Evolutionary conservation across 768 basidiomycete species (phyloP), one percentile per base, ranked within the genome.

Genomic region (Suillus subalutaceus): DNA sequence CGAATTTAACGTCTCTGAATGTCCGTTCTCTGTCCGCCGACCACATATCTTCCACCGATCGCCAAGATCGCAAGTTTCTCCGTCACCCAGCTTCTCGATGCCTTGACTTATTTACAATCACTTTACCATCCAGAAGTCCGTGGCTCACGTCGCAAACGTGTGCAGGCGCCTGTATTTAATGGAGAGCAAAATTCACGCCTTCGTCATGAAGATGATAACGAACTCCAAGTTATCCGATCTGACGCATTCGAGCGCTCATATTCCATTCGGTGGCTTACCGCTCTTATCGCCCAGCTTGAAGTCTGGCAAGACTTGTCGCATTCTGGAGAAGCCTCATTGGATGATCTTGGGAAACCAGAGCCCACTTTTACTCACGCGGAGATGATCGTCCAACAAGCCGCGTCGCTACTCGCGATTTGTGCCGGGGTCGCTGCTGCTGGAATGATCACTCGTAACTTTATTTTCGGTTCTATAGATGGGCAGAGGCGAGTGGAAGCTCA

Each of bases 211-310:
- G 26, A 63, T 61, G 53, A 57, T 53, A 50, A 60, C 52, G 62
- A 69, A n/a, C 44, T 74, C 26, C 79, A 80, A 23, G 67, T 73
- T 15, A 69, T 87, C 30, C 82, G 84, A 55, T 75, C 77, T 0
- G 92, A 95, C 72, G 63, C 79, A 1, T 94, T 90, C 73, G 94
- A 96, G 76, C 84, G 89, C 10, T 74, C 84, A 1, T 88, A 89
- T 63, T 83, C 89, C 0, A 83, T 93, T 4, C 85, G 83, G 65
- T 96, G 94, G 94, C 81, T 95, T 16, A 91, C 86, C 5, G 79
- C 84, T 3, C 82, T 95, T 59, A 78, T 94, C 37, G 75, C 81
- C 6, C 79, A 80, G 63, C 73, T 79, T 57, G 73, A 77, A 18
- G 43, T 66, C 20, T 43, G 56, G 46, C 67, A 69, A 10, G 61